Evolutionary conservation across 495 filamentous ascomycete species (phyloP).

Genomic region (Trichoderma virens): DNA sequence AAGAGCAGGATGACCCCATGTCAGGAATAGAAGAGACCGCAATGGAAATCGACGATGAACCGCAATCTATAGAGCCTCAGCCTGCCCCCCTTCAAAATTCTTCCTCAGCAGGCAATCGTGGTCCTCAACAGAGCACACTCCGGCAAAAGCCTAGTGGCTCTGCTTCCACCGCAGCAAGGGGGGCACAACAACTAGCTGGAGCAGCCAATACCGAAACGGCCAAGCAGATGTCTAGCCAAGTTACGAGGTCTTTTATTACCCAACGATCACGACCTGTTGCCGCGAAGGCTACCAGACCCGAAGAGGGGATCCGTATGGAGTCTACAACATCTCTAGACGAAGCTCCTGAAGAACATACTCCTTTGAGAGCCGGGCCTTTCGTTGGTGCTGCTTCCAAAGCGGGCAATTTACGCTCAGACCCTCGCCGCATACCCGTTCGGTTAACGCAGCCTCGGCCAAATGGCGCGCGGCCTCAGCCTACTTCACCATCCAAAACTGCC

Average conservation of each 20-base stretch:
- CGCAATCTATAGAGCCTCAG: constrained; percentile 19
- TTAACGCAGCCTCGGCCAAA: neutral
- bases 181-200: neutral
- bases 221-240: neutral
- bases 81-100: constrained; percentile 40
- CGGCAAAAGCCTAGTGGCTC: constrained; percentile 24
- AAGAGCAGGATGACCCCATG: neutral
- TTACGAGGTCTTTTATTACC: neutral
- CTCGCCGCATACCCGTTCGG: neutral
- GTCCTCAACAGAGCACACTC: constrained; percentile 12
- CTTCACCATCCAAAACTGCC: constrained; percentile 37
- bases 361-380: neutral
- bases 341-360: neutral
- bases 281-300: neutral
- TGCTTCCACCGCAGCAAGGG: constrained; percentile 30
- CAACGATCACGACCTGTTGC: neutral
- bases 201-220: neutral
- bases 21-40: neutral
- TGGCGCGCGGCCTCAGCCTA: constrained; percentile 23
- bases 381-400: neutral
- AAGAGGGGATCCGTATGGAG: neutral
- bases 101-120: constrained; percentile 35
- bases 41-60: neutral
- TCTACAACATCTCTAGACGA: neutral
- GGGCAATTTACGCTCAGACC: neutral